A percentile compares a stretch with the other conserved stretches of the same genome.
These are phyloP conservation scores for Candida anglica DNA, from an alignment of 805 yeast genomes.

Conservation along the genomic window DNA sequence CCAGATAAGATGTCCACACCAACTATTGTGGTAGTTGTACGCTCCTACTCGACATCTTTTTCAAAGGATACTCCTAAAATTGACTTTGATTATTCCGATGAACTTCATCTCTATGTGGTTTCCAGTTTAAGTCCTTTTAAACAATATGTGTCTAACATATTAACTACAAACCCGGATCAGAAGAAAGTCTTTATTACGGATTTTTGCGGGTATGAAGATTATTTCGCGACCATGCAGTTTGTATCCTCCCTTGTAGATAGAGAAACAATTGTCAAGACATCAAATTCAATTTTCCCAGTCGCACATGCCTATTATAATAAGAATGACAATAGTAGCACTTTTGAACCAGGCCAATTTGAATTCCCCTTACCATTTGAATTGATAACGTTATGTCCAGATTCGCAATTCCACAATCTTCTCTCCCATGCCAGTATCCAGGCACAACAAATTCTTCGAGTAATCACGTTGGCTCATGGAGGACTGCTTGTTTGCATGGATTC, in stretches of 20 bases:
- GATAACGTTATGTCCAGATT: constrained; percentile 2
- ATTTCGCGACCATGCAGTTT: too few species aligned
- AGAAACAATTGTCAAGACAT: too few species aligned
- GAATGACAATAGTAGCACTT: background rate
- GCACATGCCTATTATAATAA: background rate
- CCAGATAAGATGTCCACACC: too few species aligned
- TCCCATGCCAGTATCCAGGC: too few species aligned
- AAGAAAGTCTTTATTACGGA: too few species aligned
- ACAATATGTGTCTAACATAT: background rate
- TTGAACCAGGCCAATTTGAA: background rate
- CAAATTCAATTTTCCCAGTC: too few species aligned
- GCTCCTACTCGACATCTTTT: too few species aligned
- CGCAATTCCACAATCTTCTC: too few species aligned
- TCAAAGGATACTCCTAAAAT: background rate
- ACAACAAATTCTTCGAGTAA: constrained; percentile 35
- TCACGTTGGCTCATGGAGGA: constrained; percentile 29
- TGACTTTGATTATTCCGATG: background rate
- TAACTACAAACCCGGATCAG: too few species aligned
- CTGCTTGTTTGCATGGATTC: constrained; percentile 10
- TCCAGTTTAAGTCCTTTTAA: constrained; percentile 1
- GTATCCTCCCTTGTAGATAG: too few species aligned
- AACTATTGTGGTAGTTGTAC: too few species aligned
- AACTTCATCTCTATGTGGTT: background rate
- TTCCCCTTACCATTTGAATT: background rate
- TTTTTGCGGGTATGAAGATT: too few species aligned